These are phyloP conservation scores for Osmanthus fragrans DNA, from an alignment of 257 asterid species.

Conservation along the genomic window DNA sequence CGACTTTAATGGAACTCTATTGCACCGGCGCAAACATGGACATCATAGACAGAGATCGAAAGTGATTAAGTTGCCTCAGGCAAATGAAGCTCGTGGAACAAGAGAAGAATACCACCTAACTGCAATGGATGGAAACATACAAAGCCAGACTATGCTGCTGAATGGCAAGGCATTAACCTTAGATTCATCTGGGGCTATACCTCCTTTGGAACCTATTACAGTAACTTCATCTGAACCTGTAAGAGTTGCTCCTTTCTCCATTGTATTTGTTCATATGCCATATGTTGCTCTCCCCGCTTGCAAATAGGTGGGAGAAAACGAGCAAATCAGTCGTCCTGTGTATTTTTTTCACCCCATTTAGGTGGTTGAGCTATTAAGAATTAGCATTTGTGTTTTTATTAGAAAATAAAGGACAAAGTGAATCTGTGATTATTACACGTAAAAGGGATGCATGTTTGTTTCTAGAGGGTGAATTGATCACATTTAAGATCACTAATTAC, in stretches of 20 bases:
- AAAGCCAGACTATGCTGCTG: conserved; percentile 56
- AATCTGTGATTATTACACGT: not conserved
- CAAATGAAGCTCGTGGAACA: conserved; percentile 12
- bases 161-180: conserved; percentile 50
- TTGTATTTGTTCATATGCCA: conserved; percentile 57
- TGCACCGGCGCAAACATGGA: conserved; percentile 16
- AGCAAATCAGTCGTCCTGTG: not conserved
- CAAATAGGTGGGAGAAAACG: conserved; percentile 10
- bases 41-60: conserved; percentile 24
- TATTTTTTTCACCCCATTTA: not conserved
- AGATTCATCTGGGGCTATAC: conserved; percentile 47
- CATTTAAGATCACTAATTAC: too few relatives aligned
- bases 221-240: conserved; percentile 43
- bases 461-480: too few relatives aligned
- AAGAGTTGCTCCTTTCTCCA: conserved; percentile 53
- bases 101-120: conserved; percentile 71
- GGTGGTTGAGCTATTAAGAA: not conserved
- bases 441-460: not conserved
- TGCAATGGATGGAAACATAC: conserved; percentile 47
- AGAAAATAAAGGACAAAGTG: not conserved
- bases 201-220: conserved; percentile 41
- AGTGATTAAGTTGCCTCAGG: conserved; percentile 16
- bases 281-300: conserved; percentile 48
- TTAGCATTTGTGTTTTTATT: not conserved
- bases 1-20: conserved; percentile 18